A percentile compares a stretch with the other conserved stretches of the same genome.
Conservation (phyloP, 2,329 filamentous ascomycete species). For the Ophiostoma ips region DNA sequence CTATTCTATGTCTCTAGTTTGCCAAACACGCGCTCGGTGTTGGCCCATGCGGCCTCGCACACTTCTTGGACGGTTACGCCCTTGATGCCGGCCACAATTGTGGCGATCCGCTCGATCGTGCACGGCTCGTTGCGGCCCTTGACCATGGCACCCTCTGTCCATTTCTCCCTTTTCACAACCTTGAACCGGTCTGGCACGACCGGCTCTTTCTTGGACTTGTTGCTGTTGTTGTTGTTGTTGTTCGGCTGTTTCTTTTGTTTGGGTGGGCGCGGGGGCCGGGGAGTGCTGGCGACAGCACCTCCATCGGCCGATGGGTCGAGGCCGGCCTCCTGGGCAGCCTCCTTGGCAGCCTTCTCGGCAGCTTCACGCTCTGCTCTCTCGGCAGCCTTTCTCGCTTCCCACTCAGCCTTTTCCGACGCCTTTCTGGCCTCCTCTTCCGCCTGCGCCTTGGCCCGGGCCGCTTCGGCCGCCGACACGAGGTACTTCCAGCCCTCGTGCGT, state of each 20-base stretch:
- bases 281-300: background rate
- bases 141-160: conserved; percentile 73
- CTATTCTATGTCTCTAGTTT: conserved; percentile 7
- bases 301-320: background rate
- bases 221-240: conserved; percentile 1
- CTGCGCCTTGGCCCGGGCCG: conserved; percentile 11
- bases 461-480: conserved; percentile 24
- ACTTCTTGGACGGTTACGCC: conserved; percentile 67
- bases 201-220: conserved; percentile 42
- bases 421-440: conserved; percentile 12
- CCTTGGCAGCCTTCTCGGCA: conserved; percentile 12
- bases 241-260: conserved; percentile 14
- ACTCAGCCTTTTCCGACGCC: conserved; percentile 4
- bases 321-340: background rate
- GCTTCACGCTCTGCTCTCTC: conserved; percentile 17
- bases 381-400: conserved; percentile 17
- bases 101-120: conserved; percentile 74
- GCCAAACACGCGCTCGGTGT: conserved; percentile 68
- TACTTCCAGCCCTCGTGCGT: conserved; percentile 75
- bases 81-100: conserved; percentile 77
- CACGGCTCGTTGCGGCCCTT: conserved; percentile 93
- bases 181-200: conserved; percentile 62
- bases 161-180: conserved; percentile 91
- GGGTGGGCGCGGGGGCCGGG: conserved; percentile 8
- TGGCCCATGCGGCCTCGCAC: conserved; percentile 72